A percentile compares a stretch with the other conserved stretches of the same genome.
phyloP scores from a whole-genome alignment of 2,329 filamentous ascomycete genomes.

The Aspergillus novoparasiticus region DNA sequence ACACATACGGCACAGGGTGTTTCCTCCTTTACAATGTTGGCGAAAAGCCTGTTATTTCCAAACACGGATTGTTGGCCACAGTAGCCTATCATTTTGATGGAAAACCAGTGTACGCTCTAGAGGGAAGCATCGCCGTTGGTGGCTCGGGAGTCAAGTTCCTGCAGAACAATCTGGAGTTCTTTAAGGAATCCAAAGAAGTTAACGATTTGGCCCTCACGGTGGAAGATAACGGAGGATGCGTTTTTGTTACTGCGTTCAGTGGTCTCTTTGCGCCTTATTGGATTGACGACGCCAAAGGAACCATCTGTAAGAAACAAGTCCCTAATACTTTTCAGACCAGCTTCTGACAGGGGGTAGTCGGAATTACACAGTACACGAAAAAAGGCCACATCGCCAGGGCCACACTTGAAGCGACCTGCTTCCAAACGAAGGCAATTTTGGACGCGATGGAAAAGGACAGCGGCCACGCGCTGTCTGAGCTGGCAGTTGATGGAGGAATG shows the following conservation, averaged over 20 bases:
- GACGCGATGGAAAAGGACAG: slow-evolving; percentile 90
- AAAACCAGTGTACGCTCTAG: slow-evolving; percentile 75
- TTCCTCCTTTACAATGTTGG: slow-evolving; percentile 90
- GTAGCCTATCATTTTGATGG: slow-evolving; percentile 79
- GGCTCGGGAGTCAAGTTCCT: slow-evolving; percentile 78
- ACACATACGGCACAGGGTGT: slow-evolving; percentile 87
- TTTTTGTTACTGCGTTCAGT: slow-evolving; percentile 88
- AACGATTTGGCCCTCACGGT: slow-evolving; percentile 66
- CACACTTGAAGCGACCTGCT: slow-evolving; percentile 87
- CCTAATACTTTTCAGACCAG: neutral
- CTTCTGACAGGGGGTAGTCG: slow-evolving; percentile 52
- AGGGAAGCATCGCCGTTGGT: slow-evolving; percentile 81
- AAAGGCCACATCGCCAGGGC: slow-evolving; percentile 85
- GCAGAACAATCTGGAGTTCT: slow-evolving; percentile 65
- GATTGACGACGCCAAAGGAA: slow-evolving; percentile 92
- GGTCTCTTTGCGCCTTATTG: slow-evolving; percentile 92
- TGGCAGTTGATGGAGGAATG: slow-evolving; percentile 87
- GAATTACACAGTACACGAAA: slow-evolving; percentile 81
- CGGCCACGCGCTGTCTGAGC: slow-evolving; percentile 71
- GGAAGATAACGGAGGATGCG: slow-evolving; percentile 77
- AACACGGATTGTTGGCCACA: slow-evolving; percentile 77
- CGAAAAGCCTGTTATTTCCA: slow-evolving; percentile 79
- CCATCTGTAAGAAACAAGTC: slow-evolving; percentile 62
- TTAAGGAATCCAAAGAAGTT: slow-evolving; percentile 63
- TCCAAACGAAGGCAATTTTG: slow-evolving; percentile 90